A percentile compares a stretch with the other conserved stretches of the same genome.
Evolutionary conservation across 2,329 filamentous ascomycete genomes (phyloP).

Genomic region (Beauveria sp.): DNA sequence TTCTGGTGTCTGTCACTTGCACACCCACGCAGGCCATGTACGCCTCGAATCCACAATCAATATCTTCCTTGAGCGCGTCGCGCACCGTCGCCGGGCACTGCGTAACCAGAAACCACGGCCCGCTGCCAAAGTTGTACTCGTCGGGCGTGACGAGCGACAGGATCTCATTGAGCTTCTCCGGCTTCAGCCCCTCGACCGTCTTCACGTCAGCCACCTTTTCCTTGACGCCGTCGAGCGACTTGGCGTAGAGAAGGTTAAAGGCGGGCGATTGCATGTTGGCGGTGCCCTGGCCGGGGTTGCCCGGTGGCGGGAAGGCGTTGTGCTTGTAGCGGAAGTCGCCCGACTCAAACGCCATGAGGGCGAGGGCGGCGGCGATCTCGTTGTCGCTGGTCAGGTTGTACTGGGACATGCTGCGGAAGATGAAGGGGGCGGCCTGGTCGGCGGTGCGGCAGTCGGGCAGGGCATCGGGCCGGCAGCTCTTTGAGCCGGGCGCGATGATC

Average conservation of each 20-base stretch:
- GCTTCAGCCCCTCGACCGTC: slow-evolving; percentile 19
- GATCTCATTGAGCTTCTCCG: slow-evolving; percentile 30
- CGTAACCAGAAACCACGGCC: slow-evolving; percentile 42
- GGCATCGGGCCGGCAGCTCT: slow-evolving; percentile 40
- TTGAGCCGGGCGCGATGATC: slow-evolving; percentile 50
- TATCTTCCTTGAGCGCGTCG: slow-evolving; percentile 25
- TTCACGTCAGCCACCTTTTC: slow-evolving; percentile 24
- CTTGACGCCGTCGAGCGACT: slow-evolving; percentile 31
- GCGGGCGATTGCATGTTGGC: slow-evolving; percentile 43
- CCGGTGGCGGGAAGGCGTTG: slow-evolving; percentile 43
- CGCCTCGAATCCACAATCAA: slow-evolving; percentile 33
- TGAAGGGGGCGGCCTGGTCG: slow-evolving; percentile 48
- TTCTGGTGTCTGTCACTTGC: slow-evolving; percentile 23
- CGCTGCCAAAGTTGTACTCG: slow-evolving; percentile 46
- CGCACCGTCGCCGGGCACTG: slow-evolving; percentile 32
- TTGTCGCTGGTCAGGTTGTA: slow-evolving; percentile 48
- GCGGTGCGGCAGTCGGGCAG: slow-evolving; percentile 59
- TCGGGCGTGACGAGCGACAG: slow-evolving; percentile 39
- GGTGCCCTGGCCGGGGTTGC: slow-evolving; percentile 63
- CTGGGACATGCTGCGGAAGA: slow-evolving; percentile 47
- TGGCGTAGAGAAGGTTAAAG: slow-evolving; percentile 42
- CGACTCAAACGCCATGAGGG: slow-evolving; percentile 66
- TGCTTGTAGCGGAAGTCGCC: slow-evolving; percentile 62
- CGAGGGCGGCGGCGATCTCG: slow-evolving; percentile 62
- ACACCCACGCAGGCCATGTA: slow-evolving; percentile 45